Conservation (phyloP, 352 stramenopile genomes). For the Phytopythium helicoides region DNA sequence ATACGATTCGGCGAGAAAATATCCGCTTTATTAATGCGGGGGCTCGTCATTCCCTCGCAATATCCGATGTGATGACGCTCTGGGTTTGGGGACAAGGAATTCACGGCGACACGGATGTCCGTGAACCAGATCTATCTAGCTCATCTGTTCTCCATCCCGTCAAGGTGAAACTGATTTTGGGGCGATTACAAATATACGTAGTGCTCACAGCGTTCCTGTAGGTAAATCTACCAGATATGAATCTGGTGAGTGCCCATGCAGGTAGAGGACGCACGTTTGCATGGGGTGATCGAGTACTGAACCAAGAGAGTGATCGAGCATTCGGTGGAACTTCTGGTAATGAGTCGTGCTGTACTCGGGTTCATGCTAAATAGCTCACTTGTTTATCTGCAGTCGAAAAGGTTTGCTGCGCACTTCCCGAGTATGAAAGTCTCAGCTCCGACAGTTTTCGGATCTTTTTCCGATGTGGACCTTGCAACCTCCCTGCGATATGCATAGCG, state of each 20-base stretch:
- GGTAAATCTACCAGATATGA: slow-evolving; percentile 41
- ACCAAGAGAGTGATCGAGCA: not conserved
- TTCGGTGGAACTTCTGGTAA: slow-evolving; percentile 33
- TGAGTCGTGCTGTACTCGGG: not conserved
- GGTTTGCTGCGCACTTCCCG: slow-evolving; percentile 47
- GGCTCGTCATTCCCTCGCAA: slow-evolving; percentile 63
- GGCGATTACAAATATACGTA: slow-evolving; percentile 24
- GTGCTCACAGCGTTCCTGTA: too few species aligned
- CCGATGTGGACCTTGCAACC: slow-evolving; percentile 47
- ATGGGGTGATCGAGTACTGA: slow-evolving; percentile 56
- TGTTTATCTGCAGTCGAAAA: slow-evolving; percentile 30
- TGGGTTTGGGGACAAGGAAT: slow-evolving; percentile 78
- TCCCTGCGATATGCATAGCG: slow-evolving; percentile 57
- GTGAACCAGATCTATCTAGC: slow-evolving; percentile 37
- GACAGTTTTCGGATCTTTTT: slow-evolving; percentile 75
- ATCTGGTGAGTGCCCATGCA: slow-evolving; percentile 51
- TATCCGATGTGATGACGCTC: slow-evolving; percentile 56
- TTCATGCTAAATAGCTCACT: not conserved
- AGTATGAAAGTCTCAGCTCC: slow-evolving; percentile 63
- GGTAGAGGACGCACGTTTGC: slow-evolving; percentile 71
- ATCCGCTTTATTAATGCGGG: slow-evolving; percentile 66
- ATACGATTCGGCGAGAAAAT: slow-evolving; percentile 58
- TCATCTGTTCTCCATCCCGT: slow-evolving; percentile 55
- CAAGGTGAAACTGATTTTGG: slow-evolving; percentile 18
- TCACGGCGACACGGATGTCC: slow-evolving; percentile 44